Evolutionary conservation across 164 flowering plant genomes (phyloP).

Genomic region (Stephania cephalantha): DNA sequence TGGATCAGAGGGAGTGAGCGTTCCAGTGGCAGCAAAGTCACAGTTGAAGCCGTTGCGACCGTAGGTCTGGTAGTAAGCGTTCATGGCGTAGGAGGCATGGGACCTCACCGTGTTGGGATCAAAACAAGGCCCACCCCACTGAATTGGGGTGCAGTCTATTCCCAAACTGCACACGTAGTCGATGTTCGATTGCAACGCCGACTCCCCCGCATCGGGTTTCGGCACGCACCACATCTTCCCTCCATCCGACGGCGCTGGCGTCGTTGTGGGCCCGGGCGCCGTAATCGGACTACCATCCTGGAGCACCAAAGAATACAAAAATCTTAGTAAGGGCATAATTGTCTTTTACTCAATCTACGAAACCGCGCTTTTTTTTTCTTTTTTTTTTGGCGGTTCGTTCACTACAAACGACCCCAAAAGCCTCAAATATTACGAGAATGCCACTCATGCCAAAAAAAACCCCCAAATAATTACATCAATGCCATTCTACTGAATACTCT

Average conservation of each 20-base stretch:
- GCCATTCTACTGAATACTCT: too few species aligned
- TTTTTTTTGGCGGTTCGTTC: background rate
- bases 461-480: background rate
- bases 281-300: background rate
- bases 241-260: conserved; percentile 9
- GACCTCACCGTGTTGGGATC: conserved; percentile 49
- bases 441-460: background rate
- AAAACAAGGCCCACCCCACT: conserved; percentile 66
- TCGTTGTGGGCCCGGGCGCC: background rate
- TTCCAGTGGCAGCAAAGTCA: conserved; percentile 54
- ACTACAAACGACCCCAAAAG: background rate
- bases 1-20: conserved; percentile 47
- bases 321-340: background rate
- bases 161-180: conserved; percentile 66
- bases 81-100: conserved; percentile 80
- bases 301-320: background rate
- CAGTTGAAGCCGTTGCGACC: conserved; percentile 63
- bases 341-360: background rate
- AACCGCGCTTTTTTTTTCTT: background rate
- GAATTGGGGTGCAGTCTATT: conserved; percentile 62
- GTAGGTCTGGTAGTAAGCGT: conserved; percentile 51
- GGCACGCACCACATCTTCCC: conserved; percentile 70
- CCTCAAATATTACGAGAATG: background rate
- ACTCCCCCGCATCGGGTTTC: conserved; percentile 33
- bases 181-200: conserved; percentile 57